Evolutionary conservation across 2,329 filamentous ascomycete genomes (phyloP), one percentile per base, ranked within the genome.

Genomic region (Botryotinia convoluta): DNA sequence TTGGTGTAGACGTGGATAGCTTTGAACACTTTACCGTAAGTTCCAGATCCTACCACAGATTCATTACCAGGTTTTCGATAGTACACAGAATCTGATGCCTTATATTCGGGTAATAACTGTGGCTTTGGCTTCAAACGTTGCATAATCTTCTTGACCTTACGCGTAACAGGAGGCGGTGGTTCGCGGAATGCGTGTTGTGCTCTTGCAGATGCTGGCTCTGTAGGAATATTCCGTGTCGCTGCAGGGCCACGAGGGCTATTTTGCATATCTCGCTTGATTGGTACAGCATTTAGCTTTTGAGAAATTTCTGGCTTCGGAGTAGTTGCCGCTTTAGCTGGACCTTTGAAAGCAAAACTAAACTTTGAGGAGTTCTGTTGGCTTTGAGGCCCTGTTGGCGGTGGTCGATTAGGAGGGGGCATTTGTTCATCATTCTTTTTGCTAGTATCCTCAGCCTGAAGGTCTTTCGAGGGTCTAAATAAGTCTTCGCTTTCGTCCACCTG

Each of bases 11-110:
- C 93, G 79, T 97, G 94, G 14, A 94, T 85, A n/a, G 90, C 94
- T 81, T 97, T 97, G 86, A 97, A 97, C 7, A 97, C 94, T 82
- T 97, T 97, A 70, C 94, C 96, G 79, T 98, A 98, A 0, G 95
- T 98, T 18, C 95, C 95, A 61, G 95, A 97, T 26, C 95, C 95
- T 32, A 98, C 92, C 0, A 98, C 95, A 0, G 95, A 98, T 81
- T 97, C 95, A 78, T 98, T 97, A n/a, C 95, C 95, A 1, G 95
- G 95, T 81, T 98, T 98, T 76, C 95, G 88, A 83, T 92, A 97
- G 82, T 97, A 98, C 5, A 98, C 94, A 0, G 95, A 98, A 63
- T 95, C 92, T 0, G 95, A 97, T 9, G 87, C 85, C 18, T 90
- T 89, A 78, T 95, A 89, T 45, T 97, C 93, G 37, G 90, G 84